Percentiles rank a stretch among this genome's conserved stretches.
These are phyloP conservation scores for Aspergillus hancockii DNA, from an alignment of 495 filamentous ascomycete species.

Conservation along the genomic window DNA sequence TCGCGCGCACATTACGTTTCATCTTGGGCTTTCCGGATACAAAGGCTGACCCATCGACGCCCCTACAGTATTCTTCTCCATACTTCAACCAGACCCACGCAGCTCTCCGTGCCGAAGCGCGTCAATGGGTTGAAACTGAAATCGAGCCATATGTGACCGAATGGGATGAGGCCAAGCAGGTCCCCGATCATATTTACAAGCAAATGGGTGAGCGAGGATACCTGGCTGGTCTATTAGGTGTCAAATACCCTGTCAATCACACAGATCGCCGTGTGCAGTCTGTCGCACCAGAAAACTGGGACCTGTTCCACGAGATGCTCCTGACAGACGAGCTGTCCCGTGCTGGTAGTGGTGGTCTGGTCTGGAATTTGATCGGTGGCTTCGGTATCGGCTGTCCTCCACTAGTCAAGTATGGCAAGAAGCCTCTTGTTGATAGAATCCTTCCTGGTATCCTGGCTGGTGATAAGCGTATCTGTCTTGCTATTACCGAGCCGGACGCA, in stretches of 20 bases:
- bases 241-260: conserved; percentile 72
- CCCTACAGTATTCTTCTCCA: conserved; percentile 80
- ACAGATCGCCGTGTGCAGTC: conserved; percentile 68
- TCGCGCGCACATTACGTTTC: background rate
- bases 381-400: conserved; percentile 94
- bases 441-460: conserved; percentile 83
- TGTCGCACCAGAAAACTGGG: conserved; percentile 88
- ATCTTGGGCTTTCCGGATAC: background rate
- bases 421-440: conserved; percentile 79
- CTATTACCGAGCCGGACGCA: conserved; percentile 81
- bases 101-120: conserved; percentile 83
- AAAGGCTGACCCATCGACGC: conserved; percentile 15
- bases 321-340: conserved; percentile 93
- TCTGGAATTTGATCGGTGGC: conserved; percentile 97
- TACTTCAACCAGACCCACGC: conserved; percentile 94
- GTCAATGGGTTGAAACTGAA: conserved; percentile 86
- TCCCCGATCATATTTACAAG: conserved; percentile 87
- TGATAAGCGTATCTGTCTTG: conserved; percentile 93
- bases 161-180: conserved; percentile 93
- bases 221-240: conserved; percentile 83
- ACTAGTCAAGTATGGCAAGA: conserved; percentile 88
- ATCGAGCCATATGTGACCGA: conserved; percentile 91
- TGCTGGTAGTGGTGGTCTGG: conserved; percentile 84
- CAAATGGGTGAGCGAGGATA: conserved; percentile 93
- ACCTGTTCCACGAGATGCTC: conserved; percentile 95